These are phyloP conservation scores for Clavispora santaluciae DNA, from an alignment of 805 yeast species.

Conservation along the genomic window DNA sequence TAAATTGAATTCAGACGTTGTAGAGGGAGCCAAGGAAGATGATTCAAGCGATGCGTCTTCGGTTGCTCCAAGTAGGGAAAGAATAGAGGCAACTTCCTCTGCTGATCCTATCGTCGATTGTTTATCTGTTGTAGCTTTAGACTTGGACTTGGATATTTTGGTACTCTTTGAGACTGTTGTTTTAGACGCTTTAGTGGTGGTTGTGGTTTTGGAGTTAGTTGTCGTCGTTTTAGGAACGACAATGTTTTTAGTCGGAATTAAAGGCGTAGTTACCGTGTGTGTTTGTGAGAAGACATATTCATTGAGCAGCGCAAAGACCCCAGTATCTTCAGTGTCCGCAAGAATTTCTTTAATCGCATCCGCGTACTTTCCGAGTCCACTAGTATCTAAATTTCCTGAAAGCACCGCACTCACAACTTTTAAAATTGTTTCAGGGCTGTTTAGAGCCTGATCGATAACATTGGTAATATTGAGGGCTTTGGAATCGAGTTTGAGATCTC, in stretches of 20 bases:
- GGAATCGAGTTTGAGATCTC: constrained; percentile 21
- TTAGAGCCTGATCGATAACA: constrained; percentile 20
- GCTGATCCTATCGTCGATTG: constrained; percentile 2
- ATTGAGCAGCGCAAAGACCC: constrained; percentile 36
- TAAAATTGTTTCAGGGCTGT: constrained; percentile 20
- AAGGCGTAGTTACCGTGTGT: constrained; percentile 15
- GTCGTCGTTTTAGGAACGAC: constrained; percentile 12
- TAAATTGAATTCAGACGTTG: constrained; percentile 1
- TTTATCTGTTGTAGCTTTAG: not conserved
- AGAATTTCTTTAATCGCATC: constrained; percentile 28
- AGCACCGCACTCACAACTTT: constrained; percentile 20
- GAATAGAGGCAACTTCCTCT: constrained; percentile 12
- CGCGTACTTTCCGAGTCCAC: constrained; percentile 22
- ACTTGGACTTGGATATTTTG: not conserved
- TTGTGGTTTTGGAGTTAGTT: not conserved
- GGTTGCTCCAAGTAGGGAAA: constrained; percentile 8
- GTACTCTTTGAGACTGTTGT: not conserved
- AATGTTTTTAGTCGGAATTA: constrained; percentile 13
- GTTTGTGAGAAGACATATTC: constrained; percentile 25
- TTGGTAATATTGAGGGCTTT: constrained; percentile 24
- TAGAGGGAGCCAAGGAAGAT: not conserved
- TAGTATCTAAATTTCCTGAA: constrained; percentile 17
- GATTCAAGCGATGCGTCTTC: not conserved
- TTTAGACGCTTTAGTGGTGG: not conserved
- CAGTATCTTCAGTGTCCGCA: constrained; percentile 29